These are phyloP conservation scores for Hyphopichia wangnamkhiaoensis DNA, from an alignment of 1,139 yeast species.

Conservation along the genomic window DNA sequence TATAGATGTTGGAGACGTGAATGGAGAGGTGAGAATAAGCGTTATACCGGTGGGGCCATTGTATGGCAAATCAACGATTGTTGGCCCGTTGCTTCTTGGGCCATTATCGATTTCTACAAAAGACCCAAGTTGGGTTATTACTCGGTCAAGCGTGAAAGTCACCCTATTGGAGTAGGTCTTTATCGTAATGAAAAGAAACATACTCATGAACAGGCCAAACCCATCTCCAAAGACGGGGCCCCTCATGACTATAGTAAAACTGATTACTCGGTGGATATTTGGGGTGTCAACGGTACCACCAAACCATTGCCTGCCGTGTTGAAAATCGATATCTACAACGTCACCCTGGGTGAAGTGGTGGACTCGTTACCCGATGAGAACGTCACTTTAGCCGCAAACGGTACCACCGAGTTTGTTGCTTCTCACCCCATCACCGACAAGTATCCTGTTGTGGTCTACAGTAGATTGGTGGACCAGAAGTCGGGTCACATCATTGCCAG, in stretches of 20 bases:
- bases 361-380: conserved; percentile 14
- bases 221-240: conserved; percentile 11
- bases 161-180: conserved; percentile 35
- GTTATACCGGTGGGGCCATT: conserved; percentile 43
- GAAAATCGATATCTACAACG: conserved; percentile 29
- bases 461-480: conserved; percentile 14
- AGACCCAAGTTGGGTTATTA: conserved; percentile 47
- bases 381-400: conserved; percentile 28
- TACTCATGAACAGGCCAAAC: conserved; percentile 13
- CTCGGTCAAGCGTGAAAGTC: conserved; percentile 45
- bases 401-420: conserved; percentile 31
- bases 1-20: conserved; percentile 47
- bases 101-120: conserved; percentile 40
- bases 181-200: conserved; percentile 25
- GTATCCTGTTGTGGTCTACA: conserved; percentile 21
- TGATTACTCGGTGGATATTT: conserved; percentile 32
- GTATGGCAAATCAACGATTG: conserved; percentile 57
- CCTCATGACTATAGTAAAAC: conserved; percentile 22
- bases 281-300: conserved; percentile 41
- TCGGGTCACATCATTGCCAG: conserved; percentile 25
- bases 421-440: conserved; percentile 15
- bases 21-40: conserved; percentile 40
- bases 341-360: conserved; percentile 28
- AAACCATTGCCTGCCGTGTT: conserved; percentile 21
- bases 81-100: conserved; percentile 53